These are phyloP conservation scores for Sporothrix phasma DNA, from an alignment of 2,329 filamentous ascomycete genomes.

Conservation along the genomic window DNA sequence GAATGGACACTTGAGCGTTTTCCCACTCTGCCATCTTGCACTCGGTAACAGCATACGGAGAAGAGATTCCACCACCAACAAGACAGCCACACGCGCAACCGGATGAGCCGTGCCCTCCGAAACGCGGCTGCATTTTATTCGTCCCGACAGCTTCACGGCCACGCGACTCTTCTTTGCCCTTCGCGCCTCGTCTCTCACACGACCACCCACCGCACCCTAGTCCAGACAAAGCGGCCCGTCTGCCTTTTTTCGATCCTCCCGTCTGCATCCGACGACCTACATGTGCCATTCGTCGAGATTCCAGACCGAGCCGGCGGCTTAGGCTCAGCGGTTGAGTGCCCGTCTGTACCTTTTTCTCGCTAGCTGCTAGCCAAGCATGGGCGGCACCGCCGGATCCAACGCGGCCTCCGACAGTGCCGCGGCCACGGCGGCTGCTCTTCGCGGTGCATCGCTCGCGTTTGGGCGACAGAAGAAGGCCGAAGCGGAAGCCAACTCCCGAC, in stretches of 20 bases:
- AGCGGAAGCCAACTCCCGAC: neutral
- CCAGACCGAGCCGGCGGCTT: conserved; percentile 6
- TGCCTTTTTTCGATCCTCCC: neutral
- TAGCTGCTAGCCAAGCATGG: neutral
- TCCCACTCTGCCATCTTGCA: neutral
- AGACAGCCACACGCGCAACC: neutral
- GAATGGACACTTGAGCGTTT: neutral
- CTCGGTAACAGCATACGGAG: neutral
- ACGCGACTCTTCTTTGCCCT: neutral
- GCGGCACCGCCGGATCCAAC: neutral
- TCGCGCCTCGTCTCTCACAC: neutral
- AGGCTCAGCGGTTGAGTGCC: neutral
- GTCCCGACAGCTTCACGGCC: neutral
- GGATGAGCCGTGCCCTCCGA: neutral
- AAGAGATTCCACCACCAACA: neutral
- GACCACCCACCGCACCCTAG: neutral
- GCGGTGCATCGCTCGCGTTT: conserved; percentile 47
- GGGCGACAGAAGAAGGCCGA: conserved; percentile 24
- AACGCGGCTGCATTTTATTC: neutral
- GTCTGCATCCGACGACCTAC: neutral
- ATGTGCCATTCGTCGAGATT: neutral
- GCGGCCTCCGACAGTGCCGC: conserved; percentile 24
- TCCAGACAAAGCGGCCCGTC: neutral
- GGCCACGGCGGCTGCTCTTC: conserved; percentile 30
- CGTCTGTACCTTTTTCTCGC: neutral